Percentiles rank a stretch among this genome's conserved stretches.
These are phyloP conservation scores for Penicillium canescens DNA, from an alignment of 495 filamentous ascomycete species.

Conservation along the genomic window DNA sequence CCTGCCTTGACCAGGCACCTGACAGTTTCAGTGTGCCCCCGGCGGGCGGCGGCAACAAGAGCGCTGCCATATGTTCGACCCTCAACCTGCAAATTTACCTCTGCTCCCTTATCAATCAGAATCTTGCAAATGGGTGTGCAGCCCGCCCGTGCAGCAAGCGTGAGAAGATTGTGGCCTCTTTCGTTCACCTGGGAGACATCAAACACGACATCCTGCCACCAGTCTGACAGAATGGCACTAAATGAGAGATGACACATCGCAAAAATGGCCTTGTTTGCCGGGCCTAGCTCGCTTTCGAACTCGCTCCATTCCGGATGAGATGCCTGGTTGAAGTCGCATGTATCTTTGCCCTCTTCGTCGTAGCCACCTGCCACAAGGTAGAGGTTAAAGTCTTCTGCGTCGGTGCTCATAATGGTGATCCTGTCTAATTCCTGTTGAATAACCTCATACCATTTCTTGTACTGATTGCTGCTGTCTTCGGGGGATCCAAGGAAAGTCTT, in stretches of 20 bases:
- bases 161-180: constrained; percentile 15
- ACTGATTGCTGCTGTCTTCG: constrained; percentile 25
- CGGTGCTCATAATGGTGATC: background rate
- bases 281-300: background rate
- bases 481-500: constrained; percentile 33
- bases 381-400: background rate
- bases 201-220: constrained; percentile 24
- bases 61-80: constrained; percentile 21
- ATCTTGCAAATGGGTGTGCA: constrained; percentile 13
- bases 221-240: constrained; percentile 23
- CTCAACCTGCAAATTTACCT: constrained; percentile 18
- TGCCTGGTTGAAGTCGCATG: background rate
- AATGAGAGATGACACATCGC: constrained; percentile 28
- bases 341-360: background rate
- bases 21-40: constrained; percentile 19
- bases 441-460: constrained; percentile 24
- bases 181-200: background rate
- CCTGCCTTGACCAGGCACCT: constrained; percentile 23
- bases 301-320: background rate
- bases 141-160: constrained; percentile 14
- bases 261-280: constrained; percentile 11
- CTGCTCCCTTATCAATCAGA: constrained; percentile 18
- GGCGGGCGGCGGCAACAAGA: constrained; percentile 22
- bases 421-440: background rate
- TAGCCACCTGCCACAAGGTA: background rate